Percentiles rank a stretch among this genome's conserved stretches.
phyloP scores from a whole-genome alignment of 768 basidiomycete species.

The Lactarius sanguifluus region DNA sequence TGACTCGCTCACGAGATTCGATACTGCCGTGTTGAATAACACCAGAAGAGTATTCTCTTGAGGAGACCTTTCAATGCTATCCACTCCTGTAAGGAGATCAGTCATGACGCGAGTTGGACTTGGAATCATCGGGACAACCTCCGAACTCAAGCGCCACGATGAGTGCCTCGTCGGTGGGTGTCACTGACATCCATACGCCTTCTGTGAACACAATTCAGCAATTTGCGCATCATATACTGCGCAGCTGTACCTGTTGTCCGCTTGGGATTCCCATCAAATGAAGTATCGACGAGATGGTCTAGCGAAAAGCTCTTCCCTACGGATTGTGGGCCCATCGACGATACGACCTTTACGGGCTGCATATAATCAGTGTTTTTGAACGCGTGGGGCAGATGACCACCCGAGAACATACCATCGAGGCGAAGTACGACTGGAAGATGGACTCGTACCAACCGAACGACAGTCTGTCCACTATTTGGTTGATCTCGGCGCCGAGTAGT shows the following conservation, averaged over 20 bases:
- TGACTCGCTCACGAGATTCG: conserved; percentile 47
- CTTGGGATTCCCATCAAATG: conserved; percentile 67
- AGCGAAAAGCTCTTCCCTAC: conserved; percentile 61
- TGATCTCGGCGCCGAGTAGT: conserved; percentile 58
- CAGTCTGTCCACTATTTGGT: conserved; percentile 52
- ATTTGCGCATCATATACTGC: background rate
- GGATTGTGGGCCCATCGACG: conserved; percentile 69
- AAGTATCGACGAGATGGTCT: conserved; percentile 62
- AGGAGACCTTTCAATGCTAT: conserved; percentile 61
- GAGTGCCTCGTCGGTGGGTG: conserved; percentile 53
- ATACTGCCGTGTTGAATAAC: conserved; percentile 63
- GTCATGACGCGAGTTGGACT: background rate
- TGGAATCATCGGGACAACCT: conserved; percentile 37
- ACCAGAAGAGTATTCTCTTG: conserved; percentile 65
- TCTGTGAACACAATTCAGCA: conserved; percentile 34
- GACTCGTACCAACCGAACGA: conserved; percentile 68
- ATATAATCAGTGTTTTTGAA: background rate
- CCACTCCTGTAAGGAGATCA: conserved; percentile 45
- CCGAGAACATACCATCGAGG: conserved; percentile 44
- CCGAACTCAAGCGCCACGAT: conserved; percentile 66
- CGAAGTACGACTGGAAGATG: conserved; percentile 62
- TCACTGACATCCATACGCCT: conserved; percentile 68
- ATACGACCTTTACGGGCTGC: conserved; percentile 62
- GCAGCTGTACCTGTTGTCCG: conserved; percentile 47
- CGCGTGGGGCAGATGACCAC: background rate